Evolutionary conservation across 2,329 filamentous ascomycete species (phyloP), one percentile per base, ranked within the genome.

Genomic region (Fusarium musae): DNA sequence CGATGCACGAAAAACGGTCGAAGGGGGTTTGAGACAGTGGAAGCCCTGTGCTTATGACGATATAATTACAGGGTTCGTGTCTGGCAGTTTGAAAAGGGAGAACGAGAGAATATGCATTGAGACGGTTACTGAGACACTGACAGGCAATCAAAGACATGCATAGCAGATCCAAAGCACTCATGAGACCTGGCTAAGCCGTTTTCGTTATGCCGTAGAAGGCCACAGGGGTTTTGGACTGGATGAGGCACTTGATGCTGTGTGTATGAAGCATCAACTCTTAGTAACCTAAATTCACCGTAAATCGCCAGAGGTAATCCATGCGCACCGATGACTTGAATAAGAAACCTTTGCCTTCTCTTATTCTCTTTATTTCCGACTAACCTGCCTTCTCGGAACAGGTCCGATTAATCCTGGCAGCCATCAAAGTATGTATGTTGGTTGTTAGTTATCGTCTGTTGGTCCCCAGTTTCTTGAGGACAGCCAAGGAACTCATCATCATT

Each of bases 131-230:
- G 49, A 52, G 34, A 39, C 30, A 57, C n/a, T 47, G 28, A 47
- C 69, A 42, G 49, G 49, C 47, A 56, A 66, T 52, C 54, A 73
- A 61, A 70, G 56, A 61, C 70, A 70, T 72, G 65, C 65, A 64
- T 66, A 54, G 61, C 52, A 72, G 61, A 72, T 73, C 64, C 59
- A 61, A 52, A 39, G 47, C 40, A 37, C 39, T 44, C 40, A 36
- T 52, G 58, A 65, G 44, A 64, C 44, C 28, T 43, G 8, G 37
- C 44, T 57, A 66, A 59, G 61, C 43, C 36, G 23, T 39, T 44
- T 54, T 53, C 39, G 63, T 40, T 34, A 36, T 28, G 49, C 32
- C 19, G 17, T 28, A 34, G 32, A 63, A 15, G 30, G 43, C n/a
- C n/a, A 50, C 47, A 26, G 23, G 28, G 21, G 28, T 36, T 53